Percentiles rank a stretch among this genome's conserved stretches.
phyloP scores from a whole-genome alignment of 345 rosid species.

The Salix caprea region DNA sequence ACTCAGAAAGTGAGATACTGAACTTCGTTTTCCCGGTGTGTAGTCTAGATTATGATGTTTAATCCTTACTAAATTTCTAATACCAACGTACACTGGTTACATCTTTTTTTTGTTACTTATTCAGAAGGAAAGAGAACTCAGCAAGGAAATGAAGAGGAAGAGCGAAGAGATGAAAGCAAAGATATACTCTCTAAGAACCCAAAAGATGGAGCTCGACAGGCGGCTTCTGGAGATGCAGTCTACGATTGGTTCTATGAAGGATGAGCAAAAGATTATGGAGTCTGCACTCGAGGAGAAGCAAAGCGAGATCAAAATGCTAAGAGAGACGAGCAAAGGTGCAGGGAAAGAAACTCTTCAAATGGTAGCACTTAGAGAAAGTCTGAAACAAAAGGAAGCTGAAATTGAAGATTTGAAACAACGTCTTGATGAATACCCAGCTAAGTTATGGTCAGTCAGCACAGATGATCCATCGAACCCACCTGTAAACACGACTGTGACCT shows the following conservation, averaged over 20 bases:
- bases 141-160: conserved; percentile 39
- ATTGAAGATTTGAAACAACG: conserved; percentile 41
- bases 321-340: conserved; percentile 14
- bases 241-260: conserved; percentile 48
- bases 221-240: conserved; percentile 49
- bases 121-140: conserved; percentile 51
- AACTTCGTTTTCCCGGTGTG: neutral
- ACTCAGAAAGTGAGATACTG: neutral
- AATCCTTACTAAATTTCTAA: neutral
- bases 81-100: neutral
- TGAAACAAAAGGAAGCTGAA: conserved; percentile 51
- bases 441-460: conserved; percentile 26
- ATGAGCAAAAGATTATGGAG: conserved; percentile 46
- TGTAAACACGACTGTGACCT: conserved; percentile 11
- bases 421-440: conserved; percentile 21
- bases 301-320: conserved; percentile 36
- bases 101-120: neutral
- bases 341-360: conserved; percentile 21
- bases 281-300: conserved; percentile 43
- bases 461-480: conserved; percentile 25
- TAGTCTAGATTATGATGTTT: neutral
- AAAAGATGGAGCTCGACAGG: conserved; percentile 49
- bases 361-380: conserved; percentile 29
- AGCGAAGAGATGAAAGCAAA: conserved; percentile 41
- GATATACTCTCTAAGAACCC: conserved; percentile 35